Conservation (phyloP, 768 basidiomycete species). For the Amanita rimosa region DNA sequence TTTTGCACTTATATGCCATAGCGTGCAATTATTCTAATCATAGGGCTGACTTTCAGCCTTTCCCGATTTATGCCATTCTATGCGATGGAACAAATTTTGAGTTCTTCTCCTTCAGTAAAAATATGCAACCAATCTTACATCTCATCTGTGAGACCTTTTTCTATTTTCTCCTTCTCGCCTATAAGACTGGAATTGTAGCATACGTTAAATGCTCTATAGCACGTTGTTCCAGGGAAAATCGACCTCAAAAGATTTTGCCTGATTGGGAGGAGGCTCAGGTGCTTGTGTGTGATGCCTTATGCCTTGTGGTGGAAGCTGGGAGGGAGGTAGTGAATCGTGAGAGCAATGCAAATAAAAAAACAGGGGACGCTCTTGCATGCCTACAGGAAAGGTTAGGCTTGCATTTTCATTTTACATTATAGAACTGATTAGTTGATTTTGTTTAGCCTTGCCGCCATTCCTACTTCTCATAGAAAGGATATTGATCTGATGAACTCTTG, state of each 20-base stretch:
- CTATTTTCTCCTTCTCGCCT: not conserved
- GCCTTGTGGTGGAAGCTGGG: not conserved
- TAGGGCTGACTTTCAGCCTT: not conserved
- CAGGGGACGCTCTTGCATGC: not conserved
- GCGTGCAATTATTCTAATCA: slow-evolving; percentile 7
- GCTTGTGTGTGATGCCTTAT: not conserved
- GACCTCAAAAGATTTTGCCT: not conserved
- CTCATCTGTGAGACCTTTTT: not conserved
- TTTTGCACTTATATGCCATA: slow-evolving; percentile 2
- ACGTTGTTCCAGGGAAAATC: not conserved
- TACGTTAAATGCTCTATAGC: not conserved
- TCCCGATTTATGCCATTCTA: slow-evolving; percentile 7
- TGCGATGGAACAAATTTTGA: slow-evolving; percentile 7
- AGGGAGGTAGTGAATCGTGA: not conserved
- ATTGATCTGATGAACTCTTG: not conserved
- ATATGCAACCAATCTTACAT: not conserved
- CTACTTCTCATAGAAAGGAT: not conserved
- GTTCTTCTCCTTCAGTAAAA: slow-evolving; percentile 3
- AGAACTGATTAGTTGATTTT: slow-evolving; percentile 1
- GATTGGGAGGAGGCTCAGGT: slow-evolving; percentile 6
- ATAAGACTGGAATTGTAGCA: not conserved
- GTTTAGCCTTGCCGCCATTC: slow-evolving; percentile 1
- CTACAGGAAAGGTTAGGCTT: slow-evolving; percentile 1
- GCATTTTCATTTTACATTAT: not conserved
- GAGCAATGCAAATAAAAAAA: not conserved